Conservation (phyloP, 2,329 filamentous ascomycete species). For the Phaeosphaeriaceae sp. region DNA sequence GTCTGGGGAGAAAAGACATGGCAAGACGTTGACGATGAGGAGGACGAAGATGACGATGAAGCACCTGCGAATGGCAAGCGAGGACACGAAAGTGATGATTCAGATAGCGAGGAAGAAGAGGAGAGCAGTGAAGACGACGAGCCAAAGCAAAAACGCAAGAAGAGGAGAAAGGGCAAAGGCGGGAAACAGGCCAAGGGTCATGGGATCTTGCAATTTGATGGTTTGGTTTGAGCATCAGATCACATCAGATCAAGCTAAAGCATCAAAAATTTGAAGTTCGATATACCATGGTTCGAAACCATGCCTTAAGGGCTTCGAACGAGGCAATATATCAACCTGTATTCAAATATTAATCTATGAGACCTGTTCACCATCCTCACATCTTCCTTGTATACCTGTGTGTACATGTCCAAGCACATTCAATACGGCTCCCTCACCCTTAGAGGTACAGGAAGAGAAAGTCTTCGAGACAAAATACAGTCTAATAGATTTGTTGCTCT, state of each 20-base stretch:
- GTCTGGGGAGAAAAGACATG: conserved; percentile 82
- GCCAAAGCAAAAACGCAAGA: conserved; percentile 51
- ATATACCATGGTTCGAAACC: no score
- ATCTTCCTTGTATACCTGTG: no score
- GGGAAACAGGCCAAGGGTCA: conserved; percentile 42
- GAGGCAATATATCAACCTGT: no score
- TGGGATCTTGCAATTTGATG: conserved; percentile 46
- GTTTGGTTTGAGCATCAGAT: conserved; percentile 31
- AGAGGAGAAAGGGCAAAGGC: conserved; percentile 50
- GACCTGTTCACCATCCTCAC: no score
- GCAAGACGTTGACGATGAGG: conserved; percentile 56
- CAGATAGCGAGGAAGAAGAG: conserved; percentile 56
- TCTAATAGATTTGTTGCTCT: no score
- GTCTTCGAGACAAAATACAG: no score
- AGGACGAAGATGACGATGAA: conserved; percentile 57
- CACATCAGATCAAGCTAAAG: not conserved
- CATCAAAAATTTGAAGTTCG: no score
- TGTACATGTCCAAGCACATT: no score
- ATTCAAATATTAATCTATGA: no score
- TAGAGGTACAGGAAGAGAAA: no score
- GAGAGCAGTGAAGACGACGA: conserved; percentile 56
- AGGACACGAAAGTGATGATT: conserved; percentile 45
- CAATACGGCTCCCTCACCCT: no score
- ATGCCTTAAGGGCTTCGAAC: no score
- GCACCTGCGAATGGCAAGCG: conserved; percentile 46